Evolutionary conservation across 1,139 yeast species (phyloP).

Genomic region (Candida tropicalis): DNA sequence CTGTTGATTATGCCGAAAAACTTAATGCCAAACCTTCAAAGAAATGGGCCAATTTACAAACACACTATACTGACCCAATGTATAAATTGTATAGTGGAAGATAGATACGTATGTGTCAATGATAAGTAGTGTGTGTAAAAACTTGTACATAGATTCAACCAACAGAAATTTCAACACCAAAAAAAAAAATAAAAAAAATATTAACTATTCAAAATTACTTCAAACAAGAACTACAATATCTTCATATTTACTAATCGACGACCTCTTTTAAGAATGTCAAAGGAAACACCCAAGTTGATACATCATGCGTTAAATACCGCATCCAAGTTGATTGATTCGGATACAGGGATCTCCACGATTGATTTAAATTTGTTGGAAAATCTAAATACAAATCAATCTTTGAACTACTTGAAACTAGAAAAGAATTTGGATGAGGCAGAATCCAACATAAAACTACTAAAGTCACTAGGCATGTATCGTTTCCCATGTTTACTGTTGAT

Average conservation of each 20-base stretch:
- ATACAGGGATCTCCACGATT: conserved; percentile 53
- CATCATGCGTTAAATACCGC: conserved; percentile 33
- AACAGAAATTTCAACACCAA: not conserved
- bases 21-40: conserved; percentile 67
- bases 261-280: conserved; percentile 19
- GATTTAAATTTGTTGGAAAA: conserved; percentile 57
- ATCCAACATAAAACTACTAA: conserved; percentile 32
- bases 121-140: conserved; percentile 5
- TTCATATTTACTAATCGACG: not conserved
- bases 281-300: conserved; percentile 34
- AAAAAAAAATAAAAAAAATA: conserved; percentile 2
- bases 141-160: conserved; percentile 12
- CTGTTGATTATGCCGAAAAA: conserved; percentile 56
- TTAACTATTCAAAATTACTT: too few relatives aligned
- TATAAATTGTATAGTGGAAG: conserved; percentile 61
- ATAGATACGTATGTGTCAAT: conserved; percentile 20
- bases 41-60: conserved; percentile 52
- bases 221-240: not conserved
- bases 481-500: too few relatives aligned
- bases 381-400: conserved; percentile 58
- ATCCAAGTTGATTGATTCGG: conserved; percentile 48
- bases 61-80: conserved; percentile 48
- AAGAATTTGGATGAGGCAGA: conserved; percentile 45
- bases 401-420: conserved; percentile 58
- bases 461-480: conserved; percentile 33